phyloP scores from a whole-genome alignment of 1,284 basidiomycete species.

The Sporisorium iseilematis-ciliati region DNA sequence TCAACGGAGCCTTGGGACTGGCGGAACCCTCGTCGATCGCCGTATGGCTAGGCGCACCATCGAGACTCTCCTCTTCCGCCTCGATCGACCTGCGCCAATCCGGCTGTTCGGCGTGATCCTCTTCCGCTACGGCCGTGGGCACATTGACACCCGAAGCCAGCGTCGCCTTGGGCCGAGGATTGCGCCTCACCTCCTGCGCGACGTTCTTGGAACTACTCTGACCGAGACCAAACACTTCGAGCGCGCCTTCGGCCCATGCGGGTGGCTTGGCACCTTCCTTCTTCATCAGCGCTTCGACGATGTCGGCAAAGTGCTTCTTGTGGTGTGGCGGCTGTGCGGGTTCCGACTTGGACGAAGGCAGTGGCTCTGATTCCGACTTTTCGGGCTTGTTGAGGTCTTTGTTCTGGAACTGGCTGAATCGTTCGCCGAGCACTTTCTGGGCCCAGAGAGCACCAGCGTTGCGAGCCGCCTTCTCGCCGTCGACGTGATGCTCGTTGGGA shows the following conservation, averaged over 20 bases:
- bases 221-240: conserved; percentile 63
- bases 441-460: conserved; percentile 63
- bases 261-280: conserved; percentile 62
- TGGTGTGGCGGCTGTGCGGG: conserved; percentile 17
- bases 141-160: conserved; percentile 44
- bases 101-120: conserved; percentile 27
- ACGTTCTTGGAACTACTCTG: conserved; percentile 61
- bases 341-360: conserved; percentile 13
- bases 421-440: conserved; percentile 61
- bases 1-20: conserved; percentile 12
- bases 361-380: conserved; percentile 10
- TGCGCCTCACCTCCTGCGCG: conserved; percentile 56
- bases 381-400: conserved; percentile 6
- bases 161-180: conserved; percentile 42
- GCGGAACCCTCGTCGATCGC: conserved; percentile 28
- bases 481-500: conserved; percentile 24
- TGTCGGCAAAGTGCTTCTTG: conserved; percentile 57
- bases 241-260: conserved; percentile 64
- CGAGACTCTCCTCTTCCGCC: conserved; percentile 31
- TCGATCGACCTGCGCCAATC: conserved; percentile 26
- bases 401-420: conserved; percentile 47
- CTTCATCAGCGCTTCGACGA: conserved; percentile 62
- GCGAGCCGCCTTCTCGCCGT: conserved; percentile 58
- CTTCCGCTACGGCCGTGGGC: conserved; percentile 56
- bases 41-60: conserved; percentile 35